Evolutionary conservation across 108 stramenopile genomes (phyloP).

Genomic region (Pseudonitzschia multistriata): DNA sequence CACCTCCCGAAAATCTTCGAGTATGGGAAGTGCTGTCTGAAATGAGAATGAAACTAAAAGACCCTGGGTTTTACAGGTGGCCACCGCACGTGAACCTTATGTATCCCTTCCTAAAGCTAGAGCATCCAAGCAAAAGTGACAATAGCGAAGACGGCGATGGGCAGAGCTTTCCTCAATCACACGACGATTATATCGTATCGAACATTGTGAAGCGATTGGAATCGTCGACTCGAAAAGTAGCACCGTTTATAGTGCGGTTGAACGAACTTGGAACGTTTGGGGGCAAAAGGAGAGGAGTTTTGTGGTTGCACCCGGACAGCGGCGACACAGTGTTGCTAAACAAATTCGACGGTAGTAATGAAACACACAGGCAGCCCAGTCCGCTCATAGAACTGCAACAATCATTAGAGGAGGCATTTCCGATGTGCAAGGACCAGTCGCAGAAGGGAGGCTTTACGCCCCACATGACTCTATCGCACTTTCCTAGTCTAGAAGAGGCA

Average conservation of each 20-base stretch:
- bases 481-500: slow-evolving; percentile 50
- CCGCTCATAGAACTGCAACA: slow-evolving; percentile 48
- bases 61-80: slow-evolving; percentile 78
- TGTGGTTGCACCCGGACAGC: slow-evolving; percentile 63
- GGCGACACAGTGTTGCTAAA: slow-evolving; percentile 21
- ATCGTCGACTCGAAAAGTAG: slow-evolving; percentile 34
- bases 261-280: slow-evolving; percentile 73
- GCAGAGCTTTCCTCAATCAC: too few relatives aligned
- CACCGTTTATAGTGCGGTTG: slow-evolving; percentile 60
- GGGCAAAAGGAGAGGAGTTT: slow-evolving; percentile 61
- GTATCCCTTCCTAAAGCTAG: slow-evolving; percentile 71
- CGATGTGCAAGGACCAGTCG: slow-evolving; percentile 54
- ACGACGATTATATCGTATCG: slow-evolving; percentile 15
- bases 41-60: slow-evolving; percentile 50
- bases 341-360: background rate
- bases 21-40: slow-evolving; percentile 47
- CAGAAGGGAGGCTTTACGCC: slow-evolving; percentile 58
- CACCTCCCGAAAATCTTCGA: slow-evolving; percentile 44
- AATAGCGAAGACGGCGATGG: background rate
- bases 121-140: background rate
- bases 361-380: slow-evolving; percentile 34
- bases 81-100: slow-evolving; percentile 80
- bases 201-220: slow-evolving; percentile 25
- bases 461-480: slow-evolving; percentile 83
- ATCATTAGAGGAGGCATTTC: slow-evolving; percentile 55